These are phyloP conservation scores for Flaveria ramosissima DNA, from an alignment of 129 eudicot species.

Conservation along the genomic window DNA sequence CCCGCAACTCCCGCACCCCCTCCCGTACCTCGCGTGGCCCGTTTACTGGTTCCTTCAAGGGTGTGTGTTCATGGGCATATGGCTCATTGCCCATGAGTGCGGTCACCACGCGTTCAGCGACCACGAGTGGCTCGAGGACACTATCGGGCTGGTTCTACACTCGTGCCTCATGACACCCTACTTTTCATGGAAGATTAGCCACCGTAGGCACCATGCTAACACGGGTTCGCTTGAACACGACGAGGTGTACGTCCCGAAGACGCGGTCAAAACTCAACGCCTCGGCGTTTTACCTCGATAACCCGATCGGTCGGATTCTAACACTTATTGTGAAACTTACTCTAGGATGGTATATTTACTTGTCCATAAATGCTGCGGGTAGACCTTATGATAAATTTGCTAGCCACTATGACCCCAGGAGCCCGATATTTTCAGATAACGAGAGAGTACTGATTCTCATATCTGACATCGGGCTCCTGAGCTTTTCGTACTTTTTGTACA, in stretches of 20 bases:
- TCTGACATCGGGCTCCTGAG: constrained; percentile 38
- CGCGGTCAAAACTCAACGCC: constrained; percentile 1
- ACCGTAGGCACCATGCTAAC: constrained; percentile 42
- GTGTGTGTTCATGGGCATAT: constrained; percentile 55
- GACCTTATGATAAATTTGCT: constrained; percentile 41
- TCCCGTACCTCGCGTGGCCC: constrained; percentile 55
- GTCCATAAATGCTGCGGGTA: constrained; percentile 37
- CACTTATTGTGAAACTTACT: constrained; percentile 34
- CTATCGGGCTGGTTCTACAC: constrained; percentile 33
- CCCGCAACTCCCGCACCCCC: constrained; percentile 44
- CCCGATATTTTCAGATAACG: constrained; percentile 33
- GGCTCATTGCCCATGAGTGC: constrained; percentile 65
- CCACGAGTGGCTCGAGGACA: constrained; percentile 30
- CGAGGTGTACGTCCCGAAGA: constrained; percentile 37
- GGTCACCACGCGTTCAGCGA: constrained; percentile 53
- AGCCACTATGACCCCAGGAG: constrained; percentile 44
- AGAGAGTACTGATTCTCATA: constrained; percentile 28
- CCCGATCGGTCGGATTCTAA: constrained; percentile 36
- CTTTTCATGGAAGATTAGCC: constrained; percentile 41
- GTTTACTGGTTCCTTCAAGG: constrained; percentile 53
- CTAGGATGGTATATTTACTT: constrained; percentile 40
- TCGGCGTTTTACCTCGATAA: constrained; percentile 31
- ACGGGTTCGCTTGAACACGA: constrained; percentile 40
- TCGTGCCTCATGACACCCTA: constrained; percentile 40
- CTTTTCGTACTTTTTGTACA: constrained; percentile 32